Evolutionary conservation across 2,329 filamentous ascomycete genomes (phyloP).

Genomic region (Aspergillus novoparasiticus): DNA sequence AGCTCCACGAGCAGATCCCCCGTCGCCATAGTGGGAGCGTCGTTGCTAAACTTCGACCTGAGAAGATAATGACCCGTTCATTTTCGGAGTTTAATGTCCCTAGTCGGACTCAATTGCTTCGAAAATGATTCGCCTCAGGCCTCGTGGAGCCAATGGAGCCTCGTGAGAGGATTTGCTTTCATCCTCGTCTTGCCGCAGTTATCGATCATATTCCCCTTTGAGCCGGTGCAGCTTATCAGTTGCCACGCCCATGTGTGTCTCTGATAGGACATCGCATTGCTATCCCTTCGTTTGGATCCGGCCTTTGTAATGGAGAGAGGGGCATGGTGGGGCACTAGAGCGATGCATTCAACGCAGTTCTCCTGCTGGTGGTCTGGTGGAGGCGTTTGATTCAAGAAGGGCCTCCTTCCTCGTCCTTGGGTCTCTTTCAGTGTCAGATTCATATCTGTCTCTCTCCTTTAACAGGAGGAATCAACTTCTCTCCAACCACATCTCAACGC

Average conservation of each 20-base stretch:
- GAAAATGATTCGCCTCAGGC: neutral
- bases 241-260: conserved; percentile 34
- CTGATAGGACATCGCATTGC: conserved; percentile 34
- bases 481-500: conserved; percentile 1
- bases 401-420: conserved; percentile 11
- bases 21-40: neutral
- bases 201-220: conserved; percentile 11
- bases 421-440: conserved; percentile 9
- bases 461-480: conserved; percentile 2
- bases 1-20: conserved; percentile 4
- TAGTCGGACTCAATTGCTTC: neutral
- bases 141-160: conserved; percentile 6
- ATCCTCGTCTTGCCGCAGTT: conserved; percentile 10
- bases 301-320: conserved; percentile 13
- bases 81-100: neutral
- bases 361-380: neutral
- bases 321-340: conserved; percentile 22
- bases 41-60: neutral
- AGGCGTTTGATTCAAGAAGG: conserved; percentile 26
- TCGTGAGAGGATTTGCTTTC: conserved; percentile 5
- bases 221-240: conserved; percentile 15
- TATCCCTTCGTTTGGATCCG: conserved; percentile 15
- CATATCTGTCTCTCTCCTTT: conserved; percentile 6
- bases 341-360: conserved; percentile 11
- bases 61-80: neutral